Conservation (phyloP, 2,329 filamentous ascomycete genomes). For the Arthroderma uncinatum region DNA sequence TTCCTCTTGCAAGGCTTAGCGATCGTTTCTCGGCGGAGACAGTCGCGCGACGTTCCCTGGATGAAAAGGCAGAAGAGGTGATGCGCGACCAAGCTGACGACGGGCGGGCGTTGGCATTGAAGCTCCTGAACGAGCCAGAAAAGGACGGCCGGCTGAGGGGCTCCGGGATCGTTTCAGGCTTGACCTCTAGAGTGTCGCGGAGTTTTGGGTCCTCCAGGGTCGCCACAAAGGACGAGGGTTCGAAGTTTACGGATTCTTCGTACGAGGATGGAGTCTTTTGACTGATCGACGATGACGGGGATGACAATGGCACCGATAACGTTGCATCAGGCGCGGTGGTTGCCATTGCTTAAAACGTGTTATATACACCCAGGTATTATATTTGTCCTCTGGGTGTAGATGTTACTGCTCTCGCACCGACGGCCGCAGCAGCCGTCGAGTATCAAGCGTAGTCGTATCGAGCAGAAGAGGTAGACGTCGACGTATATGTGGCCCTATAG, state of each 20-base stretch:
- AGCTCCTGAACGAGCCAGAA: conserved; percentile 1
- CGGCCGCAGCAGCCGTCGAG: neutral
- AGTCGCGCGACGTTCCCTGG: conserved; percentile 4
- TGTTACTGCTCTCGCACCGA: neutral
- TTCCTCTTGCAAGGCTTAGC: conserved; percentile 20
- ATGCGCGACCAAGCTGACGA: conserved; percentile 5
- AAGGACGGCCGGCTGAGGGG: neutral
- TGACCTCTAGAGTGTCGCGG: neutral
- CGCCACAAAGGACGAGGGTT: neutral
- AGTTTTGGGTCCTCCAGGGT: conserved; percentile 1
- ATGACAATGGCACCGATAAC: neutral
- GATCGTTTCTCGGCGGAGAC: conserved; percentile 17
- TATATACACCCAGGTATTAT: no score
- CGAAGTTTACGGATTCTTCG: neutral
- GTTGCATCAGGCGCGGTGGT: neutral
- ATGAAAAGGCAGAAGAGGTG: neutral
- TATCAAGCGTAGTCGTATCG: neutral
- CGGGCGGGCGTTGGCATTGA: conserved; percentile 1
- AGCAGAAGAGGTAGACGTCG: neutral
- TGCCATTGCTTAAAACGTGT: neutral
- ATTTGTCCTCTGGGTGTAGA: no score
- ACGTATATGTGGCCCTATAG: neutral
- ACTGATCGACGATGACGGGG: neutral
- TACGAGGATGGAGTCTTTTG: neutral
- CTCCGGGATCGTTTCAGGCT: neutral